Conservation (phyloP, 495 filamentous ascomycete species). For the Aspergillus sparsus region DNA sequence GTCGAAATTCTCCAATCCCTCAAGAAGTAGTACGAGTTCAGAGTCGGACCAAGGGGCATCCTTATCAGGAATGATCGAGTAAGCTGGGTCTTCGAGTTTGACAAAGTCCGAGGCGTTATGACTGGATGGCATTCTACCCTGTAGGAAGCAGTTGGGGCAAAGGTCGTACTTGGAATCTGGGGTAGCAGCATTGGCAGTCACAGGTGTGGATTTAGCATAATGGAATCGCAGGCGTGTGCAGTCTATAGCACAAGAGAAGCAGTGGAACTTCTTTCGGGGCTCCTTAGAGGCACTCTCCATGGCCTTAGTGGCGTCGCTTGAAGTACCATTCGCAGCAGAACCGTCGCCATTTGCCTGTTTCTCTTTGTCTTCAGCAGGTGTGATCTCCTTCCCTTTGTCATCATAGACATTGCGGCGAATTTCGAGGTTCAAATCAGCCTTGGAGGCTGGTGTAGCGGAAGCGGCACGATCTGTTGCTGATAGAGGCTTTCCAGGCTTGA, state of each 20-base stretch:
- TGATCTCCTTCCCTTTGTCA: constrained; percentile 80
- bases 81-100: constrained; percentile 81
- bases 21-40: constrained; percentile 80
- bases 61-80: constrained; percentile 71
- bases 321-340: constrained; percentile 57
- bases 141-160: constrained; percentile 85
- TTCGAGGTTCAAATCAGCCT: constrained; percentile 82
- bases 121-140: constrained; percentile 74
- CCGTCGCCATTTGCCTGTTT: constrained; percentile 79
- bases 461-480: constrained; percentile 73
- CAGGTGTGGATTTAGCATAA: constrained; percentile 62
- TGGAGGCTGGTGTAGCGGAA: constrained; percentile 65
- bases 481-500: constrained; percentile 73
- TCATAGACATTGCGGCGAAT: constrained; percentile 96
- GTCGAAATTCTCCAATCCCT: constrained; percentile 86
- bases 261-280: constrained; percentile 73
- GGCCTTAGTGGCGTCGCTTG: constrained; percentile 52
- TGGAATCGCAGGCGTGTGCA: constrained; percentile 92
- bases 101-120: constrained; percentile 74
- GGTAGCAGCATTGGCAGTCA: constrained; percentile 55
- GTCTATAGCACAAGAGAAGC: constrained; percentile 88
- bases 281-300: constrained; percentile 61
- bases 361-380: constrained; percentile 57
- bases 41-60: constrained; percentile 88
- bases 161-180: constrained; percentile 75